Base-by-base conservation (phyloP, 768 basidiomycete genomes). In the Mycena venus region DNA sequence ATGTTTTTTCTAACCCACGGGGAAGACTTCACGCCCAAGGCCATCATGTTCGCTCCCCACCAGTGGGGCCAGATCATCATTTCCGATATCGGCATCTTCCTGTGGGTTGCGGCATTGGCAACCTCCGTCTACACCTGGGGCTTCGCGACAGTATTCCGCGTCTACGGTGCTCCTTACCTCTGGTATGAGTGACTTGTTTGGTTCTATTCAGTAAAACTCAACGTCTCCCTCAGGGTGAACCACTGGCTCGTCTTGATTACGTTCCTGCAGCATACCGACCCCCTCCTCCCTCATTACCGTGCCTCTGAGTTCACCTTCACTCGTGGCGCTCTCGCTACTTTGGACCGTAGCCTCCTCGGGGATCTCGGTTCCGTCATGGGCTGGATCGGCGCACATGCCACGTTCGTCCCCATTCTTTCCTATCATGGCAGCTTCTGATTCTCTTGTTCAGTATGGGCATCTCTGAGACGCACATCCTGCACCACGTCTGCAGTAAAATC, bases 201-300 rank as follows among this genome's bases (percentile, higher is more conserved):
- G 23, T 34, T 12, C 15, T 56, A 14, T 25, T 40, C 32, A 15
- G 55, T 60, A 11, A 64, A 63, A 36, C 21, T 19, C n/a, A 5
- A 74, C 53, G 27, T 53, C 47, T n/a, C 10, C 12, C 15, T 12
- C 72, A 93, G 91, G 92, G 91, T 94, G 66, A 96, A 96, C 88
- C 95, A 96, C 88, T 98, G 97, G 97, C 90, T 99, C 66, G 96
- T 99, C 70, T 80, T 96, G 79, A 98, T 99, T 87, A 98, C 97
- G 23, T 99, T 96, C 94, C 89, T 99, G 62, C 98, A 99, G 86
- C 98, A 99, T 88, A 99, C 98, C 79, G 98, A 99, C 85, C 96
- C 97, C 23, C 83, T 94, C 56, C 91, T 99, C 53, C 97, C 97
- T 60, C 98, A 99, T 85, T 99, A 98, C 89, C 94, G 95, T 75